These are phyloP conservation scores for Geranium brycei DNA, from an alignment of 345 rosid genomes.

Conservation along the genomic window DNA sequence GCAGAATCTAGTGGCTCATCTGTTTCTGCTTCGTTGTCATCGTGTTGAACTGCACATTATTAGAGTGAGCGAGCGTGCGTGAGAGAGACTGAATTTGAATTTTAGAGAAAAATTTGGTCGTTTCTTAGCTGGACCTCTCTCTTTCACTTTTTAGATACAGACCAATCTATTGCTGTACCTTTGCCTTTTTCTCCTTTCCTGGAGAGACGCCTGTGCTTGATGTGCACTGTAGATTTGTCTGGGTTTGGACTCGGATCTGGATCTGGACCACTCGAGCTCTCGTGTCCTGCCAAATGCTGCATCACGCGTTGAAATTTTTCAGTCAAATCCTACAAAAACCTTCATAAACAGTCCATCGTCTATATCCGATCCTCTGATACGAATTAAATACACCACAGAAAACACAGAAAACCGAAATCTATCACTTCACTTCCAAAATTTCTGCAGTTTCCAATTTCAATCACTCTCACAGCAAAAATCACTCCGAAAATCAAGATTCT, in stretches of 20 bases:
- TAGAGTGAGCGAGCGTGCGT: slow-evolving; percentile 7
- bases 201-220: slow-evolving; percentile 35
- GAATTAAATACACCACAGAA: no score
- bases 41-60: slow-evolving; percentile 37
- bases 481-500: background rate
- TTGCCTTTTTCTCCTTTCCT: slow-evolving; percentile 47
- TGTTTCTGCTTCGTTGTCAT: slow-evolving; percentile 25
- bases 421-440: no score
- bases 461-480: background rate
- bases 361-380: no score
- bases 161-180: slow-evolving; percentile 28
- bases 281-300: slow-evolving; percentile 57
- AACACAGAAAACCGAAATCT: no score
- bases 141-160: slow-evolving; percentile 11
- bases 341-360: no score
- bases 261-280: slow-evolving; percentile 52
- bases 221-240: slow-evolving; percentile 16
- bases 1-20: slow-evolving; percentile 54
- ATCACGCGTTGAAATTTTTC: slow-evolving; percentile 8
- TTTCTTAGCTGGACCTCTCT: slow-evolving; percentile 9
- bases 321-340: background rate
- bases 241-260: slow-evolving; percentile 53
- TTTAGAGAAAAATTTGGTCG: slow-evolving; percentile 7
- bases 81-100: slow-evolving; percentile 11
- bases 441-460: background rate